A percentile compares a stretch with the other conserved stretches of the same genome.
These are phyloP conservation scores for Oryza meridionalis DNA, from an alignment of 176 grass and related monocot genomes.

Conservation along the genomic window DNA sequence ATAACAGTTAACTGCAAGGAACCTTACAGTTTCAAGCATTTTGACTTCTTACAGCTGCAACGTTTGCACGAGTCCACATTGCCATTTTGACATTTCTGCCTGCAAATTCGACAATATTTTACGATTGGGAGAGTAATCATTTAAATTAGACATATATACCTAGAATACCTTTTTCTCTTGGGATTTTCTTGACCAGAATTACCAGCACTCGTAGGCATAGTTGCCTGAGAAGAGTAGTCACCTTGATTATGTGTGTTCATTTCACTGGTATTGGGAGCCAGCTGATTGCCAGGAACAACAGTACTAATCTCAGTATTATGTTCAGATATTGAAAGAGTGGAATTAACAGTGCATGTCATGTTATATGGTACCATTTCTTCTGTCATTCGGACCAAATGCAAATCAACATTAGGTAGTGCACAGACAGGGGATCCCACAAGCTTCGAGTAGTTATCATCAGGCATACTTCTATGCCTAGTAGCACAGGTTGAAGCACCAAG, in stretches of 20 bases:
- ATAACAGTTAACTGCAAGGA: neutral
- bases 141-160: neutral
- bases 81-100: conserved; percentile 70
- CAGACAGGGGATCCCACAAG: conserved; percentile 56
- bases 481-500: conserved; percentile 35
- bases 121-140: conserved; percentile 27
- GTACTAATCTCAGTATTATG: conserved; percentile 1
- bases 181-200: conserved; percentile 60
- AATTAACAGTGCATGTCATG: conserved; percentile 26
- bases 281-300: conserved; percentile 20
- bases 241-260: conserved; percentile 25
- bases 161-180: conserved; percentile 83
- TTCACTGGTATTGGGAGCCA: neutral
- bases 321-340: conserved; percentile 44
- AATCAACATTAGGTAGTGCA: conserved; percentile 80
- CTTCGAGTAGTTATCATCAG: conserved; percentile 52
- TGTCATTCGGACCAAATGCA: conserved; percentile 79
- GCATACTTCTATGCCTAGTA: conserved; percentile 59
- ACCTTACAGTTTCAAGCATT: conserved; percentile 95
- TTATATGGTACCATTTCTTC: conserved; percentile 52
- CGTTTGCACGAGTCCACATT: conserved; percentile 79
- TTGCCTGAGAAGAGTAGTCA: conserved; percentile 34
- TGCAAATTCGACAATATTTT: conserved; percentile 47
- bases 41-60: conserved; percentile 99
- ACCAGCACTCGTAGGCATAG: conserved; percentile 25